Percentiles rank a stretch among this genome's conserved stretches.
Conservation (phyloP, 2,329 filamentous ascomycete genomes). For the Cytospora piceae region DNA sequence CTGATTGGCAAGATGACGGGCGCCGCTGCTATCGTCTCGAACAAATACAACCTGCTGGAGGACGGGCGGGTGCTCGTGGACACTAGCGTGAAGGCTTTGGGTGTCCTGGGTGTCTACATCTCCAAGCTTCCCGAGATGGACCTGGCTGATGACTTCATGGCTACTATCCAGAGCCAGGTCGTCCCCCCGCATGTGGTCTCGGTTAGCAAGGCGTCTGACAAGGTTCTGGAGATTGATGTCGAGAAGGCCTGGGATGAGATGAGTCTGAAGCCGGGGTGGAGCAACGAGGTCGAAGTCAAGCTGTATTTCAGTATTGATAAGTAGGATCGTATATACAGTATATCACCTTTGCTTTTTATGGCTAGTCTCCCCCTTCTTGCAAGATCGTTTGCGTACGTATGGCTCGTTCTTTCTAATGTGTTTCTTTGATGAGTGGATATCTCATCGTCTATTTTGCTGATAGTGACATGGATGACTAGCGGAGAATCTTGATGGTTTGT, state of each 20-base stretch:
- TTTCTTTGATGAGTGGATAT: no score
- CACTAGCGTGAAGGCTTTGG: constrained; percentile 78
- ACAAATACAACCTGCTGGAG: constrained; percentile 57
- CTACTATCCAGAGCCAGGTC: constrained; percentile 71
- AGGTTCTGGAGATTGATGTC: constrained; percentile 77
- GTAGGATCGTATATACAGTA: constrained; percentile 18
- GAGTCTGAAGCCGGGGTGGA: constrained; percentile 71
- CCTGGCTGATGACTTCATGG: constrained; percentile 70
- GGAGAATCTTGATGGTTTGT: no score
- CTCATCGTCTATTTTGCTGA: no score
- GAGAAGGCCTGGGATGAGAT: constrained; percentile 77
- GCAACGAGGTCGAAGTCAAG: constrained; percentile 76
- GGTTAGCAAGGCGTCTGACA: constrained; percentile 53
- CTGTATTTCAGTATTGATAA: constrained; percentile 55
- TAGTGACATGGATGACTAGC: no score
- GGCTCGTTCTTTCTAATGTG: not conserved
- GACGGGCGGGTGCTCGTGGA: constrained; percentile 68
- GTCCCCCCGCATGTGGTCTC: constrained; percentile 70
- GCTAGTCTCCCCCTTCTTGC: not conserved
- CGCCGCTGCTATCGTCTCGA: constrained; percentile 72
- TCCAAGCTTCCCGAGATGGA: constrained; percentile 66
- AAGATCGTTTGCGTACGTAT: no score
- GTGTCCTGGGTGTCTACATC: constrained; percentile 76
- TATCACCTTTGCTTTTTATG: not conserved
- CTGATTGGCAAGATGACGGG: constrained; percentile 89